Conservation (phyloP, 805 yeast genomes). For the Ascoidea rubescens region DNA sequence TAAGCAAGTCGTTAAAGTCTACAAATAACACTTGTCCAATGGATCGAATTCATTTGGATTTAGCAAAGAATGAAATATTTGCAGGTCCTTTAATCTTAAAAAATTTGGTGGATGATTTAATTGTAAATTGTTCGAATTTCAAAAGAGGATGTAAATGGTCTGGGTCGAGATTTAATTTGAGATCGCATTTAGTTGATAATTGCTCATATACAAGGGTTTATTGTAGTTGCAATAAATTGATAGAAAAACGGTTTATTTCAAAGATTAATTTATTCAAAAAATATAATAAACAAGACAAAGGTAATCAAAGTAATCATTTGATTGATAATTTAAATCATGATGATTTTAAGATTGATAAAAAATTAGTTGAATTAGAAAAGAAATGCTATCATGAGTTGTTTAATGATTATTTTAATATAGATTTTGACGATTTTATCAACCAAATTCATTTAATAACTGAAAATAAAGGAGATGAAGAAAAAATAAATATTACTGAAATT, state of each 20-base stretch:
- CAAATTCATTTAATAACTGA: neutral
- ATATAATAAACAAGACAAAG: no score
- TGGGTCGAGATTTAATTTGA: no score
- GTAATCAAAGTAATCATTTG: neutral
- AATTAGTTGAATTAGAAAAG: no score
- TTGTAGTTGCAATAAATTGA: neutral
- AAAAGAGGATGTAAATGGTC: neutral
- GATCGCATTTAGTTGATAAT: neutral
- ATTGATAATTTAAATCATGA: neutral
- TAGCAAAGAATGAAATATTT: no score
- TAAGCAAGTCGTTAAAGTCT: no score
- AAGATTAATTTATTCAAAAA: no score
- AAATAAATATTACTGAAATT: no score
- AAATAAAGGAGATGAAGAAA: neutral
- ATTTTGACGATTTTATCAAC: neutral
- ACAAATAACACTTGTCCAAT: neutral
- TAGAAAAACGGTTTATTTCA: neutral
- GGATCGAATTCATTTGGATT: neutral
- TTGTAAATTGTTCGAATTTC: neutral
- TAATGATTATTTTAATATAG: no score
- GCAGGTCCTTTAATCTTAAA: neutral
- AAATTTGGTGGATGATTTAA: neutral
- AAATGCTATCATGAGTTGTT: neutral
- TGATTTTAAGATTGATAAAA: no score
- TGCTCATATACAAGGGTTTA: neutral